Evolutionary conservation across 257 asterid species (phyloP).

Genomic region (Salvia rosmarinus): DNA sequence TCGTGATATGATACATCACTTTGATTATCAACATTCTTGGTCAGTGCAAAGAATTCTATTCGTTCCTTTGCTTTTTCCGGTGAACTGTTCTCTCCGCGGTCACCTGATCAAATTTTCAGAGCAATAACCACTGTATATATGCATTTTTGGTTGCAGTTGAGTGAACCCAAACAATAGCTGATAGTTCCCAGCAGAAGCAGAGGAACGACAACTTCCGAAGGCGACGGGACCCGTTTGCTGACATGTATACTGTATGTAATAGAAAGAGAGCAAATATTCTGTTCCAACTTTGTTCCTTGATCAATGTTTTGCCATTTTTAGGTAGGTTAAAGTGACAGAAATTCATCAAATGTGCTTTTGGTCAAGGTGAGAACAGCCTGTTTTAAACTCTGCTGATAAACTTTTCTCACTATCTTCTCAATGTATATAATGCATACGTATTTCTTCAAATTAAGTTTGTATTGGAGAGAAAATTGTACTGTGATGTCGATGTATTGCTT

Average conservation of each 20-base stretch:
- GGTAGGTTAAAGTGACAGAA: conserved; percentile 29
- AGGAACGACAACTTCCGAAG: conserved; percentile 15
- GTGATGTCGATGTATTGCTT: too few relatives aligned
- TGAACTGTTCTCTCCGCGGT: too few relatives aligned
- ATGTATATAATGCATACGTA: not conserved
- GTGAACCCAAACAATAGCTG: not conserved
- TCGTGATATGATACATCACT: not conserved
- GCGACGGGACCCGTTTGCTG: not conserved
- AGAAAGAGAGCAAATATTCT: not conserved
- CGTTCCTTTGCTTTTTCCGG: not conserved
- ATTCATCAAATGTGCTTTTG: not conserved
- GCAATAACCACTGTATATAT: not conserved
- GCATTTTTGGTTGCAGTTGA: conserved; percentile 26
- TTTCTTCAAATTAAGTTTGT: conserved; percentile 19
- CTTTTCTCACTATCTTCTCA: not conserved
- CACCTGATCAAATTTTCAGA: not conserved
- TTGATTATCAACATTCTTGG: not conserved
- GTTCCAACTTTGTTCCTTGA: not conserved
- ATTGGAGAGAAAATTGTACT: too few relatives aligned
- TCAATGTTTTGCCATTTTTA: not conserved
- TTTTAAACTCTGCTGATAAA: conserved; percentile 1
- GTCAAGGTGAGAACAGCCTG: not conserved
- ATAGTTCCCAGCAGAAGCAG: conserved; percentile 26
- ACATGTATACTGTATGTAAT: conserved; percentile 33
- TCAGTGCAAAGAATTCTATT: not conserved